Base-by-base conservation (phyloP, 176 grass and related monocot species). In the Tillandsia leiboldiana region DNA sequence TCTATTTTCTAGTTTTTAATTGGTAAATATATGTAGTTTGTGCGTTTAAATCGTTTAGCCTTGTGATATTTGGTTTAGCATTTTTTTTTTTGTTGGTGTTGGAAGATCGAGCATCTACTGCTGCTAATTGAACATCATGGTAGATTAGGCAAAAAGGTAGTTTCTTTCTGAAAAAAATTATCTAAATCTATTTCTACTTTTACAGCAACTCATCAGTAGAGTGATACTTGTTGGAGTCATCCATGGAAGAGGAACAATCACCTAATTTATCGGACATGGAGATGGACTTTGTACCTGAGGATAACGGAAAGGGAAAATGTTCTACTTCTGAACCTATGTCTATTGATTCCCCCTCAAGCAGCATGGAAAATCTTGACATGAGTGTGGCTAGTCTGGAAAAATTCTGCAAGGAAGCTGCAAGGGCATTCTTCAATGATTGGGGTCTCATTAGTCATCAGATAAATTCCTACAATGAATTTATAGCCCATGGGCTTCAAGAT, bases 391-490 rank as follows among this genome's bases (percentile, higher is more conserved):
- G 73, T 67, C 72, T 90, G 33, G 89, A 97, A 65, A 85, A 86
- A 18, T 92, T 97, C 26, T 97, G 83, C 68, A 92, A 83, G 68
- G 86, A 97, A 58, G 94, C 82, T 15, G 72, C 94, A 64, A 74
- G 69, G 70, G 78, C 83, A 7, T 97, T 97, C 58, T 97, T 90
- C 48, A 67, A 90, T 26, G 94, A 90, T 71, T 69, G 78, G 70
- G 86, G 89, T 71, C 72, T 97, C 33, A 87, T 97, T 68, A 85
- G 81, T 50, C 89, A 97, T 74, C 89, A 97, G 73, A 81, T 92
- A 75, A 92, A 79, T 75, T 97, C 89, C 9, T 97, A 90, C 29
- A 92, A 97, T 13, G 74, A 90, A 10, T 97, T 97, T 72, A 50
- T 92, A 53, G 76, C 75, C 0, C 84, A 89, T 67, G 94, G 94